Evolutionary conservation across 192 early-diverging fungal species (phyloP), one percentile per base, ranked within the genome.

Genomic region (Blastocladiella britannica): DNA sequence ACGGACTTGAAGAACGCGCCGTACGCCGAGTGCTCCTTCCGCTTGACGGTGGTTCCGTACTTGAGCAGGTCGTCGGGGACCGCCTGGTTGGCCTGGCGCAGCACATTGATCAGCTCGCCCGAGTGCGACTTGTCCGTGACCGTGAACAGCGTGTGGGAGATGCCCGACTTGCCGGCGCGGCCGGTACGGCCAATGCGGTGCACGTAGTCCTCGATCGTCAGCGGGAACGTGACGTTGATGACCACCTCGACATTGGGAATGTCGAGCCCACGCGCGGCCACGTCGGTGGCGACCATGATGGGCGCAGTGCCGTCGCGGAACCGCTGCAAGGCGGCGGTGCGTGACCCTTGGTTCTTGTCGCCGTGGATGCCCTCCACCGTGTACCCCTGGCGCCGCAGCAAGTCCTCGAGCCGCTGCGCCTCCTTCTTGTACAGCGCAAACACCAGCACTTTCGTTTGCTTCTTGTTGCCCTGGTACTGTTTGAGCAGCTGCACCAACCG

Each of bases 211-310:
- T 97, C 93, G 58, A 90, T 89, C 52, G 90, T 93, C 66, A 94
- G 70, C n/a, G 93, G 93, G 78, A 91, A 95, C 23, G 89, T 91
- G 54, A 86, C 79, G 69, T 97, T 97, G 65, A 97, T 87, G 23
- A 97, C 94, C 65, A 87, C 87, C 57, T 90, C 89, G 37, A 97
- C 88, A 58, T 90, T 82, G 7, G 90, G 87, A 60, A 88, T 79
- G 70, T 88, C 86, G 61, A 92, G 78, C 63, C 92, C 93, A 73
- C 93, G 85, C 61, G 86, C 85, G 29, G 93, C 93, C 52, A 96
- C 91, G 72, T 96, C 94, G n/a, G 94, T 98, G 7, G 94, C 94
- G 65, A 98, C 88, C 78, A 98, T 83, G 57, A 97, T 85, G 22
- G 89, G 91, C 30, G 74, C 80, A 51, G 72, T 75, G 58, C 91